A percentile compares a stretch with the other conserved stretches of the same genome.
phyloP scores from a whole-genome alignment of 768 basidiomycete species.

The Baorangia bicolor region DNA sequence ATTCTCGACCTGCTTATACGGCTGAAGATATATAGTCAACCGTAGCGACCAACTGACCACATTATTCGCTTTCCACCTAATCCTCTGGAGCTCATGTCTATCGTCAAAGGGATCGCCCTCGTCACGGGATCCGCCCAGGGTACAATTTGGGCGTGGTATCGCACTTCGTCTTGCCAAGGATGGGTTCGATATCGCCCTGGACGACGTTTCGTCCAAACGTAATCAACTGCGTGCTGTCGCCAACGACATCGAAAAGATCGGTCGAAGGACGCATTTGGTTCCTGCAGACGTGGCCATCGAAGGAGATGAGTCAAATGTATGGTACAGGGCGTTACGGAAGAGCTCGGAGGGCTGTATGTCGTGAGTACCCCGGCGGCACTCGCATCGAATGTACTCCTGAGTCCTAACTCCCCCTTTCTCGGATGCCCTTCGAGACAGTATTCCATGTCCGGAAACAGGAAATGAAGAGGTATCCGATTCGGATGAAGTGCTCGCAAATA shows the following conservation, averaged over 20 bases:
- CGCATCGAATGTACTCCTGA: not conserved
- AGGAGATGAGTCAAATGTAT: constrained; percentile 40
- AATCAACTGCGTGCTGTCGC: constrained; percentile 30
- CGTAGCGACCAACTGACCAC: too few species aligned
- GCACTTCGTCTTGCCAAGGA: constrained; percentile 35
- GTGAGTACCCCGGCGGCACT: constrained; percentile 28
- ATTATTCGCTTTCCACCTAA: not conserved
- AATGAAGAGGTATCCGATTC: too few species aligned
- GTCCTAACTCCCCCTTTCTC: not conserved
- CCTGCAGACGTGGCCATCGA: constrained; percentile 44
- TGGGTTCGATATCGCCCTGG: constrained; percentile 33
- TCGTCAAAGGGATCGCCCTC: constrained; percentile 32
- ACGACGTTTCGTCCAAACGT: constrained; percentile 29
- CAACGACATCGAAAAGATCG: constrained; percentile 29
- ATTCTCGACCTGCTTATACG: not conserved
- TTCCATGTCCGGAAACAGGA: too few species aligned
- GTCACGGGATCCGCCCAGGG: constrained; percentile 36
- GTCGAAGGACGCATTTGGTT: constrained; percentile 25
- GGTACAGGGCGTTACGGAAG: constrained; percentile 30
- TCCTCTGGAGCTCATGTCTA: constrained; percentile 13
- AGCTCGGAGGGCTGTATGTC: constrained; percentile 47
- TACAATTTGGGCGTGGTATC: constrained; percentile 30
- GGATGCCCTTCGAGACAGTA: too few species aligned
- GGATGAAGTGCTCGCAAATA: too few species aligned
- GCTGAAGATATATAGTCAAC: not conserved